Evolutionary conservation across 2,329 filamentous ascomycete genomes (phyloP).

Genomic region (Clonostachys sp.): DNA sequence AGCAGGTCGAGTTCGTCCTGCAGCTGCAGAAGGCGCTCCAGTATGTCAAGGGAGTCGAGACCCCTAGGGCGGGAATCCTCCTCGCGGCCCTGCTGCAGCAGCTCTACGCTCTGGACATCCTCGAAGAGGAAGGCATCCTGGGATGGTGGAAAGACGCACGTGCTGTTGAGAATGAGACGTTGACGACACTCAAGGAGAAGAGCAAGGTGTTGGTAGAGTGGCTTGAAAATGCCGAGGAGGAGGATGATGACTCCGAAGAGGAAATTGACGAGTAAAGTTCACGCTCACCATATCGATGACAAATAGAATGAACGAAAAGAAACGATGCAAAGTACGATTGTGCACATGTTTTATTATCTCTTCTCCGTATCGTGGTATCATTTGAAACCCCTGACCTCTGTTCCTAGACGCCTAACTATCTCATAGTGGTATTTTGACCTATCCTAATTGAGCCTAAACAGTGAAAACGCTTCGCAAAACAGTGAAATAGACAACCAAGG

Average conservation of each 20-base stretch:
- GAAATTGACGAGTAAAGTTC: slow-evolving; percentile 23
- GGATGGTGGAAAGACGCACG: slow-evolving; percentile 81
- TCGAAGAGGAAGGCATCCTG: slow-evolving; percentile 85
- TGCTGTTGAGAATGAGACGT: slow-evolving; percentile 61
- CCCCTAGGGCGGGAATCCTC: slow-evolving; percentile 49
- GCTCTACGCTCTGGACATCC: slow-evolving; percentile 76
- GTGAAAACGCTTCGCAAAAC: no score
- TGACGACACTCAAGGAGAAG: slow-evolving; percentile 68
- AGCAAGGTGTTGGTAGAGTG: slow-evolving; percentile 79
- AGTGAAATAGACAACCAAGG: no score
- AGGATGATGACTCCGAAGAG: slow-evolving; percentile 60
- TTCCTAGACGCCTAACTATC: no score
- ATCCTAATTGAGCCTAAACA: no score
- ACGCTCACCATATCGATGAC: not conserved
- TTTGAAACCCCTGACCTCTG: no score
- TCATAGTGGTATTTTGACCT: no score
- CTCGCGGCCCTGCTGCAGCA: slow-evolving; percentile 78
- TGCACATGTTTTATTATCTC: not conserved
- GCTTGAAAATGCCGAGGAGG: slow-evolving; percentile 71
- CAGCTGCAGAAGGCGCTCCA: slow-evolving; percentile 77
- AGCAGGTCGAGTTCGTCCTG: slow-evolving; percentile 83
- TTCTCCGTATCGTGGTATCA: no score
- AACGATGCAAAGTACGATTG: slow-evolving; percentile 3
- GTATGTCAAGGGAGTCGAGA: slow-evolving; percentile 55
- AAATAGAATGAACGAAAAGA: slow-evolving; percentile 1